Percentiles rank a stretch among this genome's conserved stretches.
Evolutionary conservation across 495 filamentous ascomycete genomes (phyloP).

Genomic region (Choiromyces venosus): DNA sequence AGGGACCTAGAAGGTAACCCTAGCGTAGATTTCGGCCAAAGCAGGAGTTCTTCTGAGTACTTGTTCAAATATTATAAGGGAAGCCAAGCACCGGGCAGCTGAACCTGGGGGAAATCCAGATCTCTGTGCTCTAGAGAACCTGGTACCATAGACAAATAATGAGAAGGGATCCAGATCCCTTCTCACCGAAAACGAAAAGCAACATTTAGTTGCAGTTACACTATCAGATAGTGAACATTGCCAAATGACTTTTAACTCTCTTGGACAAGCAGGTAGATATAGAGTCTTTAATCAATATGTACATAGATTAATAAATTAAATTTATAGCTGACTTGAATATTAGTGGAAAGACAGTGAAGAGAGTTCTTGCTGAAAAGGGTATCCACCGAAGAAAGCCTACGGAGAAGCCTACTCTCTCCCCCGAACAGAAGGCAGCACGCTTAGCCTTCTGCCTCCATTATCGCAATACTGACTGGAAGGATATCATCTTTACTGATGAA

Average conservation of each 20-base stretch:
- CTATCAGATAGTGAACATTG: slow-evolving; percentile 4
- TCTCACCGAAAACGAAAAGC: not conserved
- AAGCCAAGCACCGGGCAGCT: slow-evolving; percentile 3
- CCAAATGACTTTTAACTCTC: not conserved
- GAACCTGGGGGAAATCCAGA: slow-evolving; percentile 1
- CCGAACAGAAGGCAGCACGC: not conserved
- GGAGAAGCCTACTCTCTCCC: not conserved
- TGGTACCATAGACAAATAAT: not conserved
- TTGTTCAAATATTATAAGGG: slow-evolving; percentile 9
- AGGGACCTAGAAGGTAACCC: too few relatives aligned
- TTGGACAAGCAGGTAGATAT: too few relatives aligned
- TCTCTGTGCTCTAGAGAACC: slow-evolving; percentile 1
- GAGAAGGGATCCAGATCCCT: not conserved
- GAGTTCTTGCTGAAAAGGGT: not conserved
- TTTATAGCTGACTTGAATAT: slow-evolving; percentile 5
- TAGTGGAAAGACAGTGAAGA: not conserved
- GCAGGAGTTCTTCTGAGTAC: not conserved
- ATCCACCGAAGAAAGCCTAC: not conserved
- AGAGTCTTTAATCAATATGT: not conserved
- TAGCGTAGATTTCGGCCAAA: slow-evolving; percentile 8
- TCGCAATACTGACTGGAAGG: not conserved
- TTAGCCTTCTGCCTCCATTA: slow-evolving; percentile 1
- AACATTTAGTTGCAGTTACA: not conserved
- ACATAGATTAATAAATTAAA: not conserved
- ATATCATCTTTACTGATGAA: slow-evolving; percentile 9